Evolutionary conservation across 805 yeast species (phyloP).

Genomic region (Pichia exigua): DNA sequence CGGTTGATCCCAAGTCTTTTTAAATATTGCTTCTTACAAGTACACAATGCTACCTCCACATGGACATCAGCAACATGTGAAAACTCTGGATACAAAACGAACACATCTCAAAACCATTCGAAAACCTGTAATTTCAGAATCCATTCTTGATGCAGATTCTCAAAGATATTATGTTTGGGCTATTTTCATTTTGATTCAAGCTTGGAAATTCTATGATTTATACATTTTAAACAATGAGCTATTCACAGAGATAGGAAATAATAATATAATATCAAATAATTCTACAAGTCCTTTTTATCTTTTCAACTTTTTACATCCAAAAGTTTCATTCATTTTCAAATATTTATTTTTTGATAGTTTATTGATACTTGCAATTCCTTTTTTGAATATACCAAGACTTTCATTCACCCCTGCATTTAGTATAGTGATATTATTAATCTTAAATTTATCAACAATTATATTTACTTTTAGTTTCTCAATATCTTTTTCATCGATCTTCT

Average conservation of each 20-base stretch:
- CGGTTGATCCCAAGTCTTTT: no score
- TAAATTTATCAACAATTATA: slow-evolving; percentile 46
- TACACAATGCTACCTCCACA: neutral
- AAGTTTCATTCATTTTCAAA: slow-evolving; percentile 57
- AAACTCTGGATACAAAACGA: neutral
- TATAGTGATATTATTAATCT: slow-evolving; percentile 35
- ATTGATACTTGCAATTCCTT: slow-evolving; percentile 63
- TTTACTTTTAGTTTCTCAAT: slow-evolving; percentile 44
- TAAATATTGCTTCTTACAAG: neutral
- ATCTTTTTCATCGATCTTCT: slow-evolving; percentile 31
- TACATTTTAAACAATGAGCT: slow-evolving; percentile 44
- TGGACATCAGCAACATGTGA: neutral
- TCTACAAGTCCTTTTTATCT: slow-evolving; percentile 13
- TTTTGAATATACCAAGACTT: slow-evolving; percentile 67
- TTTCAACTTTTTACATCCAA: slow-evolving; percentile 35
- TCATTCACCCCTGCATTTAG: slow-evolving; percentile 55
- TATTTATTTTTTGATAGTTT: slow-evolving; percentile 68
- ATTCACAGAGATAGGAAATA: neutral
- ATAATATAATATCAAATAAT: slow-evolving; percentile 1
- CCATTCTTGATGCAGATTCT: slow-evolving; percentile 61
- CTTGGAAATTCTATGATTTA: slow-evolving; percentile 76
- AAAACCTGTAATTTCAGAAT: slow-evolving; percentile 51
- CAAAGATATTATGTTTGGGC: slow-evolving; percentile 67
- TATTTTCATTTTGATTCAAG: slow-evolving; percentile 65
- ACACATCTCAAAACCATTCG: neutral